These are phyloP conservation scores for Allantophomopsis cytisporea DNA, from an alignment of 2,329 filamentous ascomycete genomes.

Conservation along the genomic window DNA sequence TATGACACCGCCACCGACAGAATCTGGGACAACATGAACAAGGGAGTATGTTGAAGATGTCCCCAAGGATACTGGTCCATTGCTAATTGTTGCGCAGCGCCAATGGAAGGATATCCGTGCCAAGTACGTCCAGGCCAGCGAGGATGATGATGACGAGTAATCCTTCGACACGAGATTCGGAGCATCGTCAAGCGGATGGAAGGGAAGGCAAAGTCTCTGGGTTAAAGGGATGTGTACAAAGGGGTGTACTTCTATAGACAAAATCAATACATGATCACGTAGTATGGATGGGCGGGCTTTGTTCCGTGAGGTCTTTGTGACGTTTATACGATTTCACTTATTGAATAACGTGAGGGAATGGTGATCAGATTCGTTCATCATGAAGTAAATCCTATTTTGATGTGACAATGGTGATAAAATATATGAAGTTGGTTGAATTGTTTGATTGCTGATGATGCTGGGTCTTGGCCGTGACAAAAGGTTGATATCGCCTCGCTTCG, in stretches of 20 bases:
- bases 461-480: too few species aligned
- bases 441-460: too few species aligned
- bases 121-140: conserved; percentile 63
- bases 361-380: too few species aligned
- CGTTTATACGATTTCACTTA: too few species aligned
- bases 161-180: not conserved
- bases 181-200: not conserved
- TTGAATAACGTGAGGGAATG: too few species aligned
- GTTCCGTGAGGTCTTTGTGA: too few species aligned
- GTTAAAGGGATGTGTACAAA: conserved; percentile 1
- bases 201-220: not conserved
- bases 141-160: conserved; percentile 22
- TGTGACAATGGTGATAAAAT: too few species aligned
- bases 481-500: too few species aligned
- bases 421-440: too few species aligned
- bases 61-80: not conserved
- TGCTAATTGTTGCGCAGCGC: conserved; percentile 40
- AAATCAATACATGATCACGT: too few species aligned
- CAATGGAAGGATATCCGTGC: conserved; percentile 99
- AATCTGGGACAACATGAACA: conserved; percentile 85
- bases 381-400: too few species aligned
- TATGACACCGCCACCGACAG: conserved; percentile 75
- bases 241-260: conserved; percentile 1
- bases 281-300: too few species aligned
- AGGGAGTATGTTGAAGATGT: conserved; percentile 56